Evolutionary conservation across 1,139 yeast genomes (phyloP), one percentile per base, ranked within the genome.

Genomic region (Ashbya aceris): DNA sequence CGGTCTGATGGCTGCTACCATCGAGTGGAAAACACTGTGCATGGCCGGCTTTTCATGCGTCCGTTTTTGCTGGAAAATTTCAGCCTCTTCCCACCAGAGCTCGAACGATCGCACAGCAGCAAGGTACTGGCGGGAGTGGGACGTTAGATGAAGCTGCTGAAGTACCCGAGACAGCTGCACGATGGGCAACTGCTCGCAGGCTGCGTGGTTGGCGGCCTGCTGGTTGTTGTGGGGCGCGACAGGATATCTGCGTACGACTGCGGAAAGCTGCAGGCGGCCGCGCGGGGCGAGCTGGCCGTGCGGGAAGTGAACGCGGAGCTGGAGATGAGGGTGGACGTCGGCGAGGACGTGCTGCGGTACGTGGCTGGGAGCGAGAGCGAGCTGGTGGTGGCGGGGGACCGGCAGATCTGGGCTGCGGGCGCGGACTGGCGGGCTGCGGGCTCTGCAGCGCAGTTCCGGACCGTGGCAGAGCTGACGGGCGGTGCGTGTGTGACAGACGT

Each of bases 241-340:
- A 43, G 54, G 27, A 56, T 75, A 11, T 51, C 52, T 28, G 51
- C 73, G 7, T 76, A 79, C 79, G 54, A 54, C 27, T 39, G 49
- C 8, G 35, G 45, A 14, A 42, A 46, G 26, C 50, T 72, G 27
- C 42, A 56, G 8, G 58, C 60, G 7, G 55, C 63, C 2, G 64
- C 67, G 2, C 50, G 50, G 37, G 59, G 58, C 39, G 53, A 48
- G 34, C 34, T 45, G 8, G 45, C 53, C 27, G 51, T 54, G 11
- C 47, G 46, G 34, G 52, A 49, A 26, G 42, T 58, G 40, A 36
- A 40, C 12, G 40, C 44, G 12, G 37, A 41, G 29, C 45, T 44
- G 32, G 36, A 40, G n/a, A 45, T 51, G 8, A 30, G 40, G 8
- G 40, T 50, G 6, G 42, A 37, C 2, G 41, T 33, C 14, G 40